phyloP scores from a whole-genome alignment of 1,284 basidiomycete genomes.

The Laetiporus sulphureus region DNA sequence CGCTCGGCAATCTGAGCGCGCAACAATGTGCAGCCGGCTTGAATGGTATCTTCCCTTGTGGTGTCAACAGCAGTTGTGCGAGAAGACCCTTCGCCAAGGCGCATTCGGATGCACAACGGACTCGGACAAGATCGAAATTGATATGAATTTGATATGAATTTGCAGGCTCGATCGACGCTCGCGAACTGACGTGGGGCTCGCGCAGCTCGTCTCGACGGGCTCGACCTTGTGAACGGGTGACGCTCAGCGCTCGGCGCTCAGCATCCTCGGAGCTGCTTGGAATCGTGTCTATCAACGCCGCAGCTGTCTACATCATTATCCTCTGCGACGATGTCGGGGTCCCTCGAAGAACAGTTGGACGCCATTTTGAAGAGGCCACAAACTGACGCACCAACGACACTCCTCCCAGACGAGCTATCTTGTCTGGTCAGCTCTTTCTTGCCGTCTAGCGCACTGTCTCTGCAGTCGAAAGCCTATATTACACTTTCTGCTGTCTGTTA shows the following conservation, averaged over 20 bases:
- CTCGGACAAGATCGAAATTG: too few species aligned
- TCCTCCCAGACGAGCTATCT: conserved; percentile 49
- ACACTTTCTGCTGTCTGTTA: conserved; percentile 60
- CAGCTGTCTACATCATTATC: too few species aligned
- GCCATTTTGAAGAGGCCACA: conserved; percentile 30
- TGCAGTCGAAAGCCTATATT: conserved; percentile 61
- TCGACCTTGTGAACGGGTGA: too few species aligned
- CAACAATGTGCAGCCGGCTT: conserved; percentile 57
- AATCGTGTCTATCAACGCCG: too few species aligned
- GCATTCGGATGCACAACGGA: too few species aligned
- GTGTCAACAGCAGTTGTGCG: not conserved
- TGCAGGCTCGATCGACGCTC: too few species aligned
- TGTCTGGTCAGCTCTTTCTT: conserved; percentile 50
- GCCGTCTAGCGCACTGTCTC: conserved; percentile 31
- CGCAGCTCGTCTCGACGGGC: too few species aligned
- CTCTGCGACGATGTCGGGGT: too few species aligned
- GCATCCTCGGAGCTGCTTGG: too few species aligned
- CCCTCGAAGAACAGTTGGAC: conserved; percentile 23
- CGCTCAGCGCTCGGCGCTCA: too few species aligned
- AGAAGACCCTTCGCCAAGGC: conserved; percentile 22
- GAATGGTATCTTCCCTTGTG: conserved; percentile 33
- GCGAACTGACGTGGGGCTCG: too few species aligned
- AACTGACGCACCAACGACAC: conserved; percentile 24
- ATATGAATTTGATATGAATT: too few species aligned
- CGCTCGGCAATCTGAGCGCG: conserved; percentile 63